phyloP scores from a whole-genome alignment of 1,139 yeast genomes.

The Trichomonascaceae sp. region DNA sequence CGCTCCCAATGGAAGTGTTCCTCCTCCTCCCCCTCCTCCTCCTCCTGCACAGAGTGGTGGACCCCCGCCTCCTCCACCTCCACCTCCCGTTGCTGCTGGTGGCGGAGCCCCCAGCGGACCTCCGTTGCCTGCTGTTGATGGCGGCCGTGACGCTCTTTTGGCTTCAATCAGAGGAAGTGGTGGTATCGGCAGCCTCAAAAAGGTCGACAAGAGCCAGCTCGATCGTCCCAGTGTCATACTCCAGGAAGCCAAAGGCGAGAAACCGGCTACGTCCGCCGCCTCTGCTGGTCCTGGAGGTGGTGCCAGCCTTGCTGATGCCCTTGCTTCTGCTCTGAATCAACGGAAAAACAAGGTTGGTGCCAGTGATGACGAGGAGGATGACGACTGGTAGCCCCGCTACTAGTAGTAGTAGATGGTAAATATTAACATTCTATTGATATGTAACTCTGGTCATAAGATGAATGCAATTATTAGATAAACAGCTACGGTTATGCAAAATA shows the following conservation, averaged over 20 bases:
- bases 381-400: conserved; percentile 37
- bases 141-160: conserved; percentile 66
- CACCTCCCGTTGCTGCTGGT: conserved; percentile 31
- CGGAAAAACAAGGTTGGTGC: conserved; percentile 74
- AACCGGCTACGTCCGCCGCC: conserved; percentile 22
- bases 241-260: conserved; percentile 59
- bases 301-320: conserved; percentile 66
- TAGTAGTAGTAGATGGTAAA: background rate
- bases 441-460: background rate
- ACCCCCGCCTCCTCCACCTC: conserved; percentile 22
- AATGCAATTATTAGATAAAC: background rate
- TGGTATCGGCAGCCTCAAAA: conserved; percentile 52
- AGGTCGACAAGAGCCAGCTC: conserved; percentile 70
- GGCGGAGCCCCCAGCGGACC: conserved; percentile 27
- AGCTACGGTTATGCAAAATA: too few relatives aligned
- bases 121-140: conserved; percentile 32
- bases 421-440: background rate
- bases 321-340: conserved; percentile 72
- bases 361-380: conserved; percentile 78
- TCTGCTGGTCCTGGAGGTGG: conserved; percentile 34
- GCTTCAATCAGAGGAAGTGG: conserved; percentile 70
- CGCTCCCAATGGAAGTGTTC: conserved; percentile 19
- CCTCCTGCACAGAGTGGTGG: conserved; percentile 14
- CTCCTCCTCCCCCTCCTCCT: conserved; percentile 28
- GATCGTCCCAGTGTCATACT: conserved; percentile 65